phyloP scores from a whole-genome alignment of 345 rosid genomes.

The Syzygium grande region DNA sequence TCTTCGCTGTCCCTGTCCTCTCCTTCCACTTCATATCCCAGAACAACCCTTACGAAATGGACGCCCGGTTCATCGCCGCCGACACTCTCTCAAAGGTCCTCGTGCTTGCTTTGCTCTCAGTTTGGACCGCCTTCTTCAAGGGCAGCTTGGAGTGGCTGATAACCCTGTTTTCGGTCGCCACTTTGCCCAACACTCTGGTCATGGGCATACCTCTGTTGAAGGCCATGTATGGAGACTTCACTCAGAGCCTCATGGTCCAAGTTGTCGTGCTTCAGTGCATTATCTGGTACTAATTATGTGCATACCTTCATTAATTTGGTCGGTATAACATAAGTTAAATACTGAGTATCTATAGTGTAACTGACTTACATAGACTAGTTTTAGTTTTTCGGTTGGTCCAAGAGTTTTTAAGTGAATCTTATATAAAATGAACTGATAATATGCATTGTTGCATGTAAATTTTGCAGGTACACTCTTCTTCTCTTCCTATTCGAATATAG shows the following conservation, averaged over 20 bases:
- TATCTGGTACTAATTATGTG: slow-evolving; percentile 19
- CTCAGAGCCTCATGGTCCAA: slow-evolving; percentile 47
- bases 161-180: slow-evolving; percentile 38
- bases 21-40: slow-evolving; percentile 47
- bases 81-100: slow-evolving; percentile 30
- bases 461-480: slow-evolving; percentile 40
- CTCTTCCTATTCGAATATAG: slow-evolving; percentile 43
- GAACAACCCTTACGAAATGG: slow-evolving; percentile 44
- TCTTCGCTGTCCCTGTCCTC: slow-evolving; percentile 39
- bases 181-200: slow-evolving; percentile 49
- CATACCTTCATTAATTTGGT: background rate
- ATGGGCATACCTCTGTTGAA: slow-evolving; percentile 53
- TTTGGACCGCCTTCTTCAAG: slow-evolving; percentile 15
- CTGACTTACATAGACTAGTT: background rate
- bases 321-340: background rate
- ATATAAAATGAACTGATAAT: background rate
- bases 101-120: slow-evolving; percentile 17
- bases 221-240: slow-evolving; percentile 47
- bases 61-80: slow-evolving; percentile 35
- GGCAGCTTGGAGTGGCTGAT: slow-evolving; percentile 44
- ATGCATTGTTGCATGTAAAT: background rate
- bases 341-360: background rate
- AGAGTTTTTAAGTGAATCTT: background rate
- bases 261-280: slow-evolving; percentile 43
- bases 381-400: background rate